A percentile compares a stretch with the other conserved stretches of the same genome.
These are phyloP conservation scores for Aureobasidium sp. DNA, from an alignment of 2,329 filamentous ascomycete genomes.

Conservation along the genomic window DNA sequence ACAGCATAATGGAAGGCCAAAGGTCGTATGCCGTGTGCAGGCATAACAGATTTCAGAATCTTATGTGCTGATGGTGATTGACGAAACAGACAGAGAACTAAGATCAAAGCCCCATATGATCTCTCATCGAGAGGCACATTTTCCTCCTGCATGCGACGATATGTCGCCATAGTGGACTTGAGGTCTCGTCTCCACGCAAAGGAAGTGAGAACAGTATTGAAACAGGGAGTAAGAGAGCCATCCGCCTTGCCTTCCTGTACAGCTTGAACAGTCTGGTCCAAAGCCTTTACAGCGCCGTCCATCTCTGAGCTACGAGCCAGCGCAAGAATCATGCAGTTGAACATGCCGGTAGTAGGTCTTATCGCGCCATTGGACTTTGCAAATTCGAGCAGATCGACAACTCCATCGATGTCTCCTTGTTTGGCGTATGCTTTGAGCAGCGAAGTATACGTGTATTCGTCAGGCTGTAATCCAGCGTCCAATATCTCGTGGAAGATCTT, in stretches of 20 bases:
- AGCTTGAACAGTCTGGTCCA: slow-evolving; percentile 45
- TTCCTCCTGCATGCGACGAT: slow-evolving; percentile 48
- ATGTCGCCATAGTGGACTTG: slow-evolving; percentile 46
- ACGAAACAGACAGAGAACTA: slow-evolving; percentile 45
- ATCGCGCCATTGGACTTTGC: slow-evolving; percentile 49
- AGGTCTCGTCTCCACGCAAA: slow-evolving; percentile 59
- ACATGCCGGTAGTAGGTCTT: slow-evolving; percentile 49
- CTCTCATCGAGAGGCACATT: slow-evolving; percentile 47
- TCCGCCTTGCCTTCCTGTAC: slow-evolving; percentile 37
- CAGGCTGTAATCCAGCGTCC: slow-evolving; percentile 44
- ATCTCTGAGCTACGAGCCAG: slow-evolving; percentile 44
- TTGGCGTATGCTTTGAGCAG: slow-evolving; percentile 66
- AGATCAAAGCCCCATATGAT: slow-evolving; percentile 58
- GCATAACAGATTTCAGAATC: slow-evolving; percentile 47
- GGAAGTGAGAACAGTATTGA: slow-evolving; percentile 69
- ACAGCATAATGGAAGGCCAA: slow-evolving; percentile 49
- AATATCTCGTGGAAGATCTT: slow-evolving; percentile 57
- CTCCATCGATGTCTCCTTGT: slow-evolving; percentile 65
- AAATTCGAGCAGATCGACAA: slow-evolving; percentile 56
- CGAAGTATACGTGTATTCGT: slow-evolving; percentile 61
- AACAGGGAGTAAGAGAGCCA: slow-evolving; percentile 56
- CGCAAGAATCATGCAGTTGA: slow-evolving; percentile 59
- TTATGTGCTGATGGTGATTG: slow-evolving; percentile 50
- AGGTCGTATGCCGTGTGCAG: slow-evolving; percentile 36
- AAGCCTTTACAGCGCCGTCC: slow-evolving; percentile 42